phyloP scores from a whole-genome alignment of 2,329 filamentous ascomycete genomes.

The Clarireedia paspali region DNA sequence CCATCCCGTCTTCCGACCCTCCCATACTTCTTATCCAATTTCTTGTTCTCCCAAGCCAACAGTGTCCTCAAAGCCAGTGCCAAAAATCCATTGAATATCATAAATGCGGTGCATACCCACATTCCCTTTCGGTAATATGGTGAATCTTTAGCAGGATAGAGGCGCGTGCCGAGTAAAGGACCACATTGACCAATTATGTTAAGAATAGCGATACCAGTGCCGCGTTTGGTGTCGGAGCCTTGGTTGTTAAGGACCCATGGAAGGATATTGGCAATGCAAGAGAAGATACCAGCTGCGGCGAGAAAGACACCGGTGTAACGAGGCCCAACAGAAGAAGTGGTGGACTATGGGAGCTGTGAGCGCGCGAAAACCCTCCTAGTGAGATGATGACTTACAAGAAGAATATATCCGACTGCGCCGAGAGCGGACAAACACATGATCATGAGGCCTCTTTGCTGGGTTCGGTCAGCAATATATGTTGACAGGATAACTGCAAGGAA shows the following conservation, averaged over 20 bases:
- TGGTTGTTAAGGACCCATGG: constrained; percentile 67
- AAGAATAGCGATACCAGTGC: constrained; percentile 57
- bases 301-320: constrained; percentile 43
- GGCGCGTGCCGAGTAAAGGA: constrained; percentile 53
- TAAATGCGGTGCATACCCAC: constrained; percentile 53
- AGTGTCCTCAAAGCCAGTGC: constrained; percentile 45
- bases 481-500: constrained; percentile 55
- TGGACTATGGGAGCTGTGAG: constrained; percentile 13
- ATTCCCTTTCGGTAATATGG: constrained; percentile 47
- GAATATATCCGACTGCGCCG: constrained; percentile 54
- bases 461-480: constrained; percentile 58
- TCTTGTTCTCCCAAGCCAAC: constrained; percentile 52
- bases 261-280: constrained; percentile 61
- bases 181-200: constrained; percentile 61
- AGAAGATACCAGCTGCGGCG: constrained; percentile 56
- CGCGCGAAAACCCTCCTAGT: no score
- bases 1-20: constrained; percentile 8
- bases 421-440: constrained; percentile 48
- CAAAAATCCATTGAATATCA: constrained; percentile 49
- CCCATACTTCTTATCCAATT: constrained; percentile 41
- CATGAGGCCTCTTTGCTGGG: constrained; percentile 54
- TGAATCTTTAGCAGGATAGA: constrained; percentile 46
- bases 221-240: constrained; percentile 59
- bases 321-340: constrained; percentile 36
- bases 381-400: constrained; percentile 40